Percentiles rank a stretch among this genome's conserved stretches.
Evolutionary conservation across 805 yeast genomes (phyloP).

Genomic region (Candida chauliodis): DNA sequence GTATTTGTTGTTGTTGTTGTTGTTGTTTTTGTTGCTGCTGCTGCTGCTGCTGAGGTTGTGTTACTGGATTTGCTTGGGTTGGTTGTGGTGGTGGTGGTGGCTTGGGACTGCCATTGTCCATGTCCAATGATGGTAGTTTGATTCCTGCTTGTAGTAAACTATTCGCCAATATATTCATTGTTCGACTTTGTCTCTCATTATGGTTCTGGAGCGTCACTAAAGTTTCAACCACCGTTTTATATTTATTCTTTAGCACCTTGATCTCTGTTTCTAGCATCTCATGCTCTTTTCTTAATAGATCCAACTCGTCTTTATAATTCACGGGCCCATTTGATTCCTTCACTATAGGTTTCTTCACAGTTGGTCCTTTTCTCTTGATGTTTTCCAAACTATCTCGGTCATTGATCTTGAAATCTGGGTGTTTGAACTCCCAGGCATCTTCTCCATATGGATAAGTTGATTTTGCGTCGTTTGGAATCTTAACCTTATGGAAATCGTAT

Average conservation of each 20-base stretch:
- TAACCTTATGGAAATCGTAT: slow-evolving; percentile 95
- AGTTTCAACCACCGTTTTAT: slow-evolving; percentile 61
- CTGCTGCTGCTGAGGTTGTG: slow-evolving; percentile 4
- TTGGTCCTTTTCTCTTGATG: slow-evolving; percentile 79
- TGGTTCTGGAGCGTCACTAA: slow-evolving; percentile 52
- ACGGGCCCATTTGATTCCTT: background rate
- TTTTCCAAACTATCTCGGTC: slow-evolving; percentile 79
- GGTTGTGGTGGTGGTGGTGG: background rate
- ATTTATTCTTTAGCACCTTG: slow-evolving; percentile 49
- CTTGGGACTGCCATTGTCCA: background rate
- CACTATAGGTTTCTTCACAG: slow-evolving; percentile 38
- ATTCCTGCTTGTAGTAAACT: slow-evolving; percentile 58
- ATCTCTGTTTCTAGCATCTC: slow-evolving; percentile 30
- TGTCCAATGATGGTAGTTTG: slow-evolving; percentile 59
- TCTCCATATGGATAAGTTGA: slow-evolving; percentile 57
- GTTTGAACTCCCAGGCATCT: slow-evolving; percentile 92
- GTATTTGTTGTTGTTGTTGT: slow-evolving; percentile 4
- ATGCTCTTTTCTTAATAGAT: slow-evolving; percentile 29
- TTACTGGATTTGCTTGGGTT: background rate
- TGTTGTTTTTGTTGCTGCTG: slow-evolving; percentile 2
- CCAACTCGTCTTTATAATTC: slow-evolving; percentile 28
- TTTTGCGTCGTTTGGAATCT: slow-evolving; percentile 62
- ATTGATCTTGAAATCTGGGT: slow-evolving; percentile 78
- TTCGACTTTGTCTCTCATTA: slow-evolving; percentile 54
- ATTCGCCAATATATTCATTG: slow-evolving; percentile 48